Base-by-base conservation (phyloP, 805 yeast species). In the Isabelozyma rhagii region DNA sequence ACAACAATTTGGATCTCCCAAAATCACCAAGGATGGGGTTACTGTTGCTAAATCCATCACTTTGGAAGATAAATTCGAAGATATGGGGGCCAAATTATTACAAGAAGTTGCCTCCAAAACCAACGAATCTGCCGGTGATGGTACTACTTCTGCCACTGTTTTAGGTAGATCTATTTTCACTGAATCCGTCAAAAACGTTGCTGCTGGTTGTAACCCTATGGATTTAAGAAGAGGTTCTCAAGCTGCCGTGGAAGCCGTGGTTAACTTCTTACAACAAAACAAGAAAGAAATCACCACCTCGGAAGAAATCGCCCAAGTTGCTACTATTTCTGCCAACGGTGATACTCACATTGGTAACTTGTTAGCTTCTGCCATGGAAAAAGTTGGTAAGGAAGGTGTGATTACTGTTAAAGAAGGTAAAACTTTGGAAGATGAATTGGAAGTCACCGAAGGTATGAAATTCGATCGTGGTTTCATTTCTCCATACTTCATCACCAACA, bases 201-300 rank as follows among this genome's bases (percentile, higher is more conserved):
- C 98, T 54, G 97, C 98, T 50, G 99, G 99, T 53, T 92, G 97
- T 75, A 94, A 93, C 79, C 98, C 99, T 62, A 92, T 91, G 94
- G 98, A 93, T 64, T 81, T 93, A 67, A 89, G 98, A 82, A 85
- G 94, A 68, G 99, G 99, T 63, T 84, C 97, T 44, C 97, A 92
- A 78, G 87, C 96, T 52, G 99, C 97, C 41, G 98, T 92, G 46
- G 93, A 89, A 68, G 91, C 92, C 41, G 96, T 92, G 46, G 92
- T 93, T 56, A 81, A 85, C 53, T 93, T 80, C 72, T 80, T 93
- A 64, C 89, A 88, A 63, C 68, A 80, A 57, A 84, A 93, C 81
- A 92, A 89, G 80, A 90, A 86, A 72, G 97, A 89, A 71, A 87
- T 94, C 73, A 89, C 97, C 62, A 89, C 96, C 51, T 82, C 91